Conservation (phyloP, 2,329 filamentous ascomycete species). For the Bertia moriformis region DNA sequence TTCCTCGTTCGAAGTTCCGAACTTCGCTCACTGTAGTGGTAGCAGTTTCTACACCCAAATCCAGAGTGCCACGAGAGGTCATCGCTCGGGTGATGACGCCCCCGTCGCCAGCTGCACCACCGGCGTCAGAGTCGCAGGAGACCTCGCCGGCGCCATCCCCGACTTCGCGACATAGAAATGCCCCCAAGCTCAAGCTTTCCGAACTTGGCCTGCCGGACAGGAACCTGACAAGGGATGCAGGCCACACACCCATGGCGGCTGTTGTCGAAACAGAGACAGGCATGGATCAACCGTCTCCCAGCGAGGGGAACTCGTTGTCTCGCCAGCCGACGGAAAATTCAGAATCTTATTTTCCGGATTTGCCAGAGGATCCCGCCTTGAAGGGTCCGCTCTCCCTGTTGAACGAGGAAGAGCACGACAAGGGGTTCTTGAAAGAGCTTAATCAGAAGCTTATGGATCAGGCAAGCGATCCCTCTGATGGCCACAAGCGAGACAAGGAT, state of each 20-base stretch:
- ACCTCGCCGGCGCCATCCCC: no score
- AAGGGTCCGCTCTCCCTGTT: conserved; percentile 23
- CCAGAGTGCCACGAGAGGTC: conserved; percentile 24
- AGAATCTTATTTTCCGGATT: conserved; percentile 22
- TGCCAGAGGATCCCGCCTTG: conserved; percentile 24
- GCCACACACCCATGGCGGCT: conserved; percentile 25
- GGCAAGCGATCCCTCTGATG: conserved; percentile 12
- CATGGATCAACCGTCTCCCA: neutral
- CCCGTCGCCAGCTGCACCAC: conserved; percentile 13
- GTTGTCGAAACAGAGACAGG: conserved; percentile 13
- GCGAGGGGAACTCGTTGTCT: conserved; percentile 14
- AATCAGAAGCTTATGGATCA: conserved; percentile 24
- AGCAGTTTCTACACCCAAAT: conserved; percentile 20
- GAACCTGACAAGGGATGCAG: conserved; percentile 22
- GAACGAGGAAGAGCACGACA: conserved; percentile 21
- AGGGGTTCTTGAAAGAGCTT: conserved; percentile 21
- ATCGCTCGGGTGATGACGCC: conserved; percentile 25
- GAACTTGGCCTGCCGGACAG: conserved; percentile 19
- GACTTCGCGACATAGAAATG: conserved; percentile 14
- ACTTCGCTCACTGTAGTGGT: conserved; percentile 2
- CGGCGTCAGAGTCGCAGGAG: conserved; percentile 2
- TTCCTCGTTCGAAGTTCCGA: no score
- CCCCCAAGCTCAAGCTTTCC: conserved; percentile 9
- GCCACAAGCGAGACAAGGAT: conserved; percentile 8
- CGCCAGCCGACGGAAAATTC: conserved; percentile 19